Conservation (phyloP, 2,329 filamentous ascomycete species). For the Coleophoma cylindrospora region DNA sequence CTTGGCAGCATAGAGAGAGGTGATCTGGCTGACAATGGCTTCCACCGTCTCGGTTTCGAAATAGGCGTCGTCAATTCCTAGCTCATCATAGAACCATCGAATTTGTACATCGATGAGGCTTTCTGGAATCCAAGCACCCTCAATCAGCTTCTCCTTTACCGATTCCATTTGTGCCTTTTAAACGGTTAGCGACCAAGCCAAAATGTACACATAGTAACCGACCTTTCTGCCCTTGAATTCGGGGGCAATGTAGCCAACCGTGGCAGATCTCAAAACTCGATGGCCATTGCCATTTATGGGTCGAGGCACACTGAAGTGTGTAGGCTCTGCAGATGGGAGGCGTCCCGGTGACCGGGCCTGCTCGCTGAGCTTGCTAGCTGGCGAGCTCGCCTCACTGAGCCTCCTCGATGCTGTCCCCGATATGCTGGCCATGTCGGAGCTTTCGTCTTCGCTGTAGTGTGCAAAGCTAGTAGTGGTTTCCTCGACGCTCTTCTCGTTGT, state of each 20-base stretch:
- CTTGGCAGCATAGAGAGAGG: conserved; percentile 94
- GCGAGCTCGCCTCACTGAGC: conserved; percentile 2
- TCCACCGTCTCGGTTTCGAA: conserved; percentile 85
- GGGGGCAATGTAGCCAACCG: conserved; percentile 89
- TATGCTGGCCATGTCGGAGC: conserved; percentile 14
- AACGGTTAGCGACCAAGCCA: background rate
- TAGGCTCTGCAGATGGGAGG: conserved; percentile 76
- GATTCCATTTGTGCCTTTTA: conserved; percentile 8
- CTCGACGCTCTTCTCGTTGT: conserved; percentile 3
- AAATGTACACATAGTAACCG: conserved; percentile 73
- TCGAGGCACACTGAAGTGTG: conserved; percentile 70
- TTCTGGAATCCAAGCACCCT: conserved; percentile 72
- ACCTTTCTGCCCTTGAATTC: conserved; percentile 89
- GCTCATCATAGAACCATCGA: conserved; percentile 94
- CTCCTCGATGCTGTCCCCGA: background rate
- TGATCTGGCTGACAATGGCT: conserved; percentile 89
- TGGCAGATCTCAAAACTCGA: conserved; percentile 77
- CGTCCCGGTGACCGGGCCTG: conserved; percentile 21
- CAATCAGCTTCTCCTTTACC: conserved; percentile 69
- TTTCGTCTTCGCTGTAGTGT: conserved; percentile 6
- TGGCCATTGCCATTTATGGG: conserved; percentile 48
- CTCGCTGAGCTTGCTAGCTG: conserved; percentile 14
- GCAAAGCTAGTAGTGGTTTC: conserved; percentile 4
- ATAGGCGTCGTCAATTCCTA: conserved; percentile 98
- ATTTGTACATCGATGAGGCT: conserved; percentile 82